Percentiles rank a stretch among this genome's conserved stretches.
These are phyloP conservation scores for Tricholoma bakamatsutake DNA, from an alignment of 768 basidiomycete species.

Conservation along the genomic window DNA sequence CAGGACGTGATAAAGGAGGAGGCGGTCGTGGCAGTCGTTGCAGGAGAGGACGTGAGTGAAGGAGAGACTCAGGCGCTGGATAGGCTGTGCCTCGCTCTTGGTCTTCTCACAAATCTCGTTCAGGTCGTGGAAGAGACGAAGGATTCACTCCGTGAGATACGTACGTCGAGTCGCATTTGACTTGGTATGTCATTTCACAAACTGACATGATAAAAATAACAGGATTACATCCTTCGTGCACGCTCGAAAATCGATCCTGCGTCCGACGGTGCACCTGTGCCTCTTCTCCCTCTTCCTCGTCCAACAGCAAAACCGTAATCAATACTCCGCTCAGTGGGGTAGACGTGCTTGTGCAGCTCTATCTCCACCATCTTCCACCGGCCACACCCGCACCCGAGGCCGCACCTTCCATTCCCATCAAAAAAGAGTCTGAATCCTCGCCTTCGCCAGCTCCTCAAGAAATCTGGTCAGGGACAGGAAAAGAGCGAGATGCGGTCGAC, in stretches of 20 bases:
- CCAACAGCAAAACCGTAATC: not conserved
- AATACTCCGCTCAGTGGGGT: conserved; percentile 35
- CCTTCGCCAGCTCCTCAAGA: not conserved
- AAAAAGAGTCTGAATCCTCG: not conserved
- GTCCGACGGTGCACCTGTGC: conserved; percentile 48
- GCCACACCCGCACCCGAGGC: not conserved
- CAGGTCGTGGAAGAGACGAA: conserved; percentile 51
- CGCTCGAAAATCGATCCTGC: conserved; percentile 42
- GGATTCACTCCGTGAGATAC: conserved; percentile 36
- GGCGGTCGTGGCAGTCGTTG: conserved; percentile 3
- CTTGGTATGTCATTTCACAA: not conserved
- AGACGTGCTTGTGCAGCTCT: conserved; percentile 45
- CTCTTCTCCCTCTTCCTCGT: not conserved
- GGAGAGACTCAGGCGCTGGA: conserved; percentile 49
- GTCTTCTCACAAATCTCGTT: conserved; percentile 70
- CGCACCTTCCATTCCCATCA: not conserved
- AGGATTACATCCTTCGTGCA: conserved; percentile 52
- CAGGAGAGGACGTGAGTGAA: conserved; percentile 13
- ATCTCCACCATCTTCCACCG: conserved; percentile 29
- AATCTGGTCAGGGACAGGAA: not conserved
- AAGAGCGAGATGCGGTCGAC: conserved; percentile 24
- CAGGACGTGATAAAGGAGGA: conserved; percentile 11
- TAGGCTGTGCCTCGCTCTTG: conserved; percentile 67
- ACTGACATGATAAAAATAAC: not conserved
- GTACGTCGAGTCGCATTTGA: conserved; percentile 31